These are phyloP conservation scores for Hymenoscyphus linearis DNA, from an alignment of 2,329 filamentous ascomycete genomes.

Conservation along the genomic window DNA sequence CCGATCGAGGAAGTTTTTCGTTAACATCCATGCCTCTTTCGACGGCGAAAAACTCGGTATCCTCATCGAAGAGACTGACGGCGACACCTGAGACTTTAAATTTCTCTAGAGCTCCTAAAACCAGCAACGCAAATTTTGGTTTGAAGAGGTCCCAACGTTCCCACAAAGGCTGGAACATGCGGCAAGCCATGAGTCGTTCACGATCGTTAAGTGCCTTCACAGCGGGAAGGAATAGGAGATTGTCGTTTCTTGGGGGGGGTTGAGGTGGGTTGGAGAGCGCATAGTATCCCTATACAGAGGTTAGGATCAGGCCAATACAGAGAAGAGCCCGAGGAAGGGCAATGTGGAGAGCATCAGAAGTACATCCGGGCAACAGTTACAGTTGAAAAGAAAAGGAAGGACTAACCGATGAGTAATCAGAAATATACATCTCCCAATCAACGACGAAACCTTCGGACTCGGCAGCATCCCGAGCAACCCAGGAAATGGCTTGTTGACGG, in stretches of 20 bases:
- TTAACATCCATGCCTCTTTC: slow-evolving; percentile 28
- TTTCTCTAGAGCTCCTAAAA: slow-evolving; percentile 21
- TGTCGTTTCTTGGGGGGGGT: slow-evolving; percentile 25
- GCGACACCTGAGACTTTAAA: slow-evolving; percentile 29
- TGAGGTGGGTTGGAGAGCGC: slow-evolving; percentile 33
- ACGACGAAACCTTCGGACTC: not conserved
- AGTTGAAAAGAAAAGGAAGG: not conserved
- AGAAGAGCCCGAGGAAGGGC: not conserved
- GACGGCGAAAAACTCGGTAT: slow-evolving; percentile 31
- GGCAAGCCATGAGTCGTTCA: slow-evolving; percentile 20
- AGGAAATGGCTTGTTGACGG: not conserved
- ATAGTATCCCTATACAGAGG: slow-evolving; percentile 29
- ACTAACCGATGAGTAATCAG: not conserved
- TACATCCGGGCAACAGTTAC: no score
- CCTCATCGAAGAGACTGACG: slow-evolving; percentile 33
- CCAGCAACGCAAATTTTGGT: not conserved
- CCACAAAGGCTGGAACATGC: slow-evolving; percentile 24
- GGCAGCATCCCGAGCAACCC: not conserved
- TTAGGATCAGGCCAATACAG: not conserved
- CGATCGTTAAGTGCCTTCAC: slow-evolving; percentile 28
- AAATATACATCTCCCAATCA: not conserved
- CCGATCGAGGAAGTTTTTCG: slow-evolving; percentile 23
- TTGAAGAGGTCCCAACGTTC: not conserved
- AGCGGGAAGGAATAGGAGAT: slow-evolving; percentile 29
- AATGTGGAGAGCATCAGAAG: no score